Evolutionary conservation across 2,329 filamentous ascomycete species (phyloP).

Genomic region (Alternaria sp.): DNA sequence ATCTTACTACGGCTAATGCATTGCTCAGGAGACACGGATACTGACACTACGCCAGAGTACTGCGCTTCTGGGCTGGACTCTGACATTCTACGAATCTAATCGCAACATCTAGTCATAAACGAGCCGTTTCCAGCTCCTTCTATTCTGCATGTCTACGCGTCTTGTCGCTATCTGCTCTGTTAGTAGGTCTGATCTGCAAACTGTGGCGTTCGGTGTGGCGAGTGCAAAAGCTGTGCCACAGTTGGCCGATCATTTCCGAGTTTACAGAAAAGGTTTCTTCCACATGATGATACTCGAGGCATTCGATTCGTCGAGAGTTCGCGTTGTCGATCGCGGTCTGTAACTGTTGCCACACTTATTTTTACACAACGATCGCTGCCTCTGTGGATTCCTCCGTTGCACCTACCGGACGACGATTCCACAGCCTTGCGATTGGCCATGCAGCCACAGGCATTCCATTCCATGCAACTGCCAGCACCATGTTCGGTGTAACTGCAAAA

Average conservation of each 20-base stretch:
- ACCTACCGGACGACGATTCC: conserved; percentile 22
- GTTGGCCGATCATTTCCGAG: conserved; percentile 28
- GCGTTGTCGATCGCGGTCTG: conserved; percentile 23
- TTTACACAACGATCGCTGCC: conserved; percentile 29
- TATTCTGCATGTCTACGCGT: conserved; percentile 36
- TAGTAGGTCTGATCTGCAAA: conserved; percentile 10
- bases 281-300: conserved; percentile 41
- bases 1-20: conserved; percentile 27
- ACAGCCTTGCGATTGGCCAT: conserved; percentile 24
- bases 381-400: conserved; percentile 26
- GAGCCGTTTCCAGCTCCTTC: conserved; percentile 11
- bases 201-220: conserved; percentile 18
- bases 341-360: conserved; percentile 46
- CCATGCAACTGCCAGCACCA: conserved; percentile 19
- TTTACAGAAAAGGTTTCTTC: conserved; percentile 25
- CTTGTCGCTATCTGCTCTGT: conserved; percentile 16
- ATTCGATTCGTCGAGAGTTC: conserved; percentile 30
- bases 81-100: conserved; percentile 15
- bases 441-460: conserved; percentile 9
- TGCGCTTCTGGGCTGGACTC: conserved; percentile 7
- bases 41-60: conserved; percentile 8
- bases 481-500: conserved; percentile 18
- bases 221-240: conserved; percentile 28
- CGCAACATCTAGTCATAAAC: conserved; percentile 17
- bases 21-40: conserved; percentile 19